Conservation (phyloP, 176 grass and related monocot species). For the Zea luxurians region DNA sequence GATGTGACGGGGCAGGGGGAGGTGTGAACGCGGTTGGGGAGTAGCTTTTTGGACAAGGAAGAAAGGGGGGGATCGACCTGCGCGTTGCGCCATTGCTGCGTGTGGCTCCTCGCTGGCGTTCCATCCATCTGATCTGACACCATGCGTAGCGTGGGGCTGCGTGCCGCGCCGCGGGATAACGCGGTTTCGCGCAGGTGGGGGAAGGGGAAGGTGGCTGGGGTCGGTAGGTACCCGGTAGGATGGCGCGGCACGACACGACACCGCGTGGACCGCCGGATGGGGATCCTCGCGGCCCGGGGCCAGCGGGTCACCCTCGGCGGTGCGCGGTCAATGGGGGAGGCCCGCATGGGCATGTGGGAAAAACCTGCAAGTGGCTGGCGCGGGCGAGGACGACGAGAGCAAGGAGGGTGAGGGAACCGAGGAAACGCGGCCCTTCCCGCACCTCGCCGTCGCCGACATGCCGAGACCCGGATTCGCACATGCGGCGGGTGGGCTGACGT, state of each 20-base stretch:
- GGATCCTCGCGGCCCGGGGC: neutral
- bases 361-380: neutral
- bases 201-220: neutral
- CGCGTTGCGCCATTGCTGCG: neutral
- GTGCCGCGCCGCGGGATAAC: constrained; percentile 34
- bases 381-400: neutral
- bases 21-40: constrained; percentile 38
- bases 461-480: neutral
- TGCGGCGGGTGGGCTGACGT: no score
- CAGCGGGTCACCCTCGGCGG: neutral
- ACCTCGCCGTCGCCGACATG: constrained; percentile 14
- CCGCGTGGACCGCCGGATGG: constrained; percentile 45
- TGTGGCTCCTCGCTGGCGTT: neutral
- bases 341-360: neutral
- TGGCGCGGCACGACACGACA: constrained; percentile 50
- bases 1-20: neutral
- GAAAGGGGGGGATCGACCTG: constrained; percentile 3
- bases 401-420: neutral
- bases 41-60: constrained; percentile 63
- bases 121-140: neutral
- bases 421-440: neutral
- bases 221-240: constrained; percentile 8
- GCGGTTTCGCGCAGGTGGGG: constrained; percentile 36
- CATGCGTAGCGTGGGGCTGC: constrained; percentile 19
- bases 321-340: constrained; percentile 23